A percentile compares a stretch with the other conserved stretches of the same genome.
Evolutionary conservation across 2,329 filamentous ascomycete genomes (phyloP).

Genomic region (Nothophoma quercina): DNA sequence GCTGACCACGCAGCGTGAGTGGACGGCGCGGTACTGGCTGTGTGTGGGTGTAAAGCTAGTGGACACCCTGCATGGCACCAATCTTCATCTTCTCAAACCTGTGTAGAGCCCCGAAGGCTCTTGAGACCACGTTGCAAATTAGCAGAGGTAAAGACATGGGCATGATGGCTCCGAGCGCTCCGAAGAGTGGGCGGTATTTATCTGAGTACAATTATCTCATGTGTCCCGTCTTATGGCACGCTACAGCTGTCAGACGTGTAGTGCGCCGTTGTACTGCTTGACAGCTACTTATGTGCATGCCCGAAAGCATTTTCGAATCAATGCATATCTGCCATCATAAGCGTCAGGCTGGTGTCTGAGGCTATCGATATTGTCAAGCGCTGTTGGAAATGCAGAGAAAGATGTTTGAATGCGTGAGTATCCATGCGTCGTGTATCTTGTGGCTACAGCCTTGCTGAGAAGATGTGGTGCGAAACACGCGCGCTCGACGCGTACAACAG

Average conservation of each 20-base stretch:
- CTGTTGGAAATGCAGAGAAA: too few relatives aligned
- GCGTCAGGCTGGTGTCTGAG: too few relatives aligned
- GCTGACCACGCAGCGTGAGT: not conserved
- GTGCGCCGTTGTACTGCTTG: not conserved
- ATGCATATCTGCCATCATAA: too few relatives aligned
- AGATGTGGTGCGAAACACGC: constrained; percentile 12
- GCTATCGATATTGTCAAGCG: too few relatives aligned
- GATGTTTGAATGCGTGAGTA: not conserved
- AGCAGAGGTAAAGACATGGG: too few relatives aligned
- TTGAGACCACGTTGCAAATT: not conserved
- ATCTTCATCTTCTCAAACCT: not conserved
- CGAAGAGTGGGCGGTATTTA: not conserved
- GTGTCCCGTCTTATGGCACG: not conserved
- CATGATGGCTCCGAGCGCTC: too few relatives aligned
- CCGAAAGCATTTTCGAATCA: too few relatives aligned
- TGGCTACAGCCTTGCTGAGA: constrained; percentile 24
- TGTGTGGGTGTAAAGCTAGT: too few relatives aligned
- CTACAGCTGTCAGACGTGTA: not conserved
- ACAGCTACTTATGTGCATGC: too few relatives aligned
- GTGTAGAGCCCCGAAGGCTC: too few relatives aligned
- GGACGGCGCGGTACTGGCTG: not conserved
- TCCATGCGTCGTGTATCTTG: constrained; percentile 20
- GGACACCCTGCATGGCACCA: constrained; percentile 2
- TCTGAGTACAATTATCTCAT: not conserved
- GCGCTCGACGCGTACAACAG: constrained; percentile 24